Base-by-base conservation (phyloP, 257 asterid genomes). In the Perilla frutescens region DNA sequence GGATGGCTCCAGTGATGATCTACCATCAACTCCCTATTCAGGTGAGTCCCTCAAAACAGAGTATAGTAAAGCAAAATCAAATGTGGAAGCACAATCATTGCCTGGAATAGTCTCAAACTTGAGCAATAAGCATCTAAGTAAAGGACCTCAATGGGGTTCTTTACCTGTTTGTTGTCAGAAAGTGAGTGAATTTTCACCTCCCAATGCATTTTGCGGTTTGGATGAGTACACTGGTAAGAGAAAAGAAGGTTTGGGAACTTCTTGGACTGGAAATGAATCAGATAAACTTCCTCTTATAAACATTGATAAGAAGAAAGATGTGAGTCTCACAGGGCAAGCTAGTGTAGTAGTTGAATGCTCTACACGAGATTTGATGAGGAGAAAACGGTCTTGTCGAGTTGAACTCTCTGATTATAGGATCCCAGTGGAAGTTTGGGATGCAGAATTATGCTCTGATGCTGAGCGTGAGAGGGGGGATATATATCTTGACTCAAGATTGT, bases 331-430 rank as follows among this genome's bases (percentile, higher is more conserved):
- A 13, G 86, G 77, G 66, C 83, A 77, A 77, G 66, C 81, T 81
- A 77, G 81, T 77, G 67, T 31, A 58, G 67, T 81, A 49, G 78
- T 61, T 75, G 89, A 81, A 78, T 87, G 92, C 88, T 91, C 97
- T 34, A 76, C 88, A 77, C 83, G 96, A 76, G 97, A 93, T 62
- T 77, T 91, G 76, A 94, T 89, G 97, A 88, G 99, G 84, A 89
- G 83, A 81, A 94, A 88, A 72, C 85, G 98, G 45, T 82, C 87
- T 73, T 82, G 81, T 76, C 83, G 81, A 50, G 71, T 71, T 74
- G 93, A 88, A 76, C 75, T 59, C 73, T 73, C 83, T 76, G 91
- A 79, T 44, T 50, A 48, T 69, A 77, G 75, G 58, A 77, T 73
- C 81, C 64, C 60, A 64, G 80, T 63, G 34, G 81, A 71, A 74